Base-by-base conservation (phyloP, 2,329 filamentous ascomycete genomes). In the Penicillium sp. region DNA sequence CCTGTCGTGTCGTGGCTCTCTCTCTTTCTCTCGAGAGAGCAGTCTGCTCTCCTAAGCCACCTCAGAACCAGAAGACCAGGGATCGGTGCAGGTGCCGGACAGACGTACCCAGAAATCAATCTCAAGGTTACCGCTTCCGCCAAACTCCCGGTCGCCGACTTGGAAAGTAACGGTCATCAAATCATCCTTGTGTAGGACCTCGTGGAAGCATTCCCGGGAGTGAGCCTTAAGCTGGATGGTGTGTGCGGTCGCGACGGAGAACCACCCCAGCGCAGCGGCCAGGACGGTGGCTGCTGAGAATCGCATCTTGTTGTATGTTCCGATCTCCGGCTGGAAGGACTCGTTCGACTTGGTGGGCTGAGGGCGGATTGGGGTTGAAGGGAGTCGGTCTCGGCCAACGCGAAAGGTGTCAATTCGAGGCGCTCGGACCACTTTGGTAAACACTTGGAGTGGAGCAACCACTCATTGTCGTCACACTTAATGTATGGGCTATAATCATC, bases 111-210 rank as follows among this genome's bases (percentile, higher is more conserved):
- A 98, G 76, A 99, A 99, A 77, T 99, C 95, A 72, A 99, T 89
- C 67, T 98, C 93, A 59, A 99, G 81, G 73, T 97, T 98, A 33
- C 93, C 93, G 57, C 92, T 93, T 52, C 90, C 91, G 51, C 93
- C 93, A 78, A 96, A 97, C 75, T 99, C 95, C 66, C 93, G 84
- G 75, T 99, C 95, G 73, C 95, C 95, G 58, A 59, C 93, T 81
- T 98, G 95, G 83, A 96, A 99, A 29, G 93, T 96, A 59, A 99
- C 93, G 9, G 92, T 97, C 95, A 99, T 99, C 78, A 89, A 91
- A 81, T 99, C 95, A 77, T 96, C 95, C 75, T 85, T 86, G 81
- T 96, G 93, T 59, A 99, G 87, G 68, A 83, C 78, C 81, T 99
- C 95, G 82, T 96, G 91, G 84, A 98, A 99, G 83, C 95, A 99